A percentile compares a stretch with the other conserved stretches of the same genome.
phyloP scores from a whole-genome alignment of 2,329 filamentous ascomycete genomes.

The Ceratocystis cacaofunesta region DNA sequence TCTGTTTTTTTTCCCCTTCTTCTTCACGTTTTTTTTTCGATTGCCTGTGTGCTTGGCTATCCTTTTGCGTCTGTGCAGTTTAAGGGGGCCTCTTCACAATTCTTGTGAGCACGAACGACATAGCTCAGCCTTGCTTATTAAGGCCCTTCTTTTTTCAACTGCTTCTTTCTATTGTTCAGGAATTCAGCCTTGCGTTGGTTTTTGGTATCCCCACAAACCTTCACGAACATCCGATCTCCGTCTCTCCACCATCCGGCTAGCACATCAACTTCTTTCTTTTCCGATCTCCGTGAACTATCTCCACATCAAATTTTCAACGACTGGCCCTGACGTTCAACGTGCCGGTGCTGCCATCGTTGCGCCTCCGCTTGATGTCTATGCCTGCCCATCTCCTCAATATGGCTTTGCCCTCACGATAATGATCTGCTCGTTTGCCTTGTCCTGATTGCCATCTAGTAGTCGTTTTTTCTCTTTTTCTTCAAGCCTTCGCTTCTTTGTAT shows the following conservation, averaged over 20 bases:
- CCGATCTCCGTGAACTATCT: not conserved
- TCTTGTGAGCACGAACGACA: not conserved
- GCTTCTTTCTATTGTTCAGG: not conserved
- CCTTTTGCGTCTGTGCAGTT: not conserved
- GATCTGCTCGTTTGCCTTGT: slow-evolving; percentile 7
- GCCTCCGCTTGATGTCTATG: slow-evolving; percentile 6
- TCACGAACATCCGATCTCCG: not conserved
- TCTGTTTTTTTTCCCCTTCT: not conserved
- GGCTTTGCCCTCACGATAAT: slow-evolving; percentile 16
- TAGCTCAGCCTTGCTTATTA: not conserved
- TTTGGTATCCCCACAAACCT: not conserved
- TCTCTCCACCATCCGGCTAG: not conserved
- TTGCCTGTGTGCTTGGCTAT: not conserved
- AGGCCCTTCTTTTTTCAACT: not conserved
- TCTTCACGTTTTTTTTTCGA: not conserved
- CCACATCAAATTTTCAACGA: not conserved
- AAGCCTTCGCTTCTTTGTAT: not conserved
- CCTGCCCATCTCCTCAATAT: slow-evolving; percentile 8
- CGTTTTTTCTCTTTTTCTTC: slow-evolving; percentile 18
- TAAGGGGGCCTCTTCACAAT: not conserved
- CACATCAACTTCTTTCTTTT: not conserved
- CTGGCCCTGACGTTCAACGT: not conserved
- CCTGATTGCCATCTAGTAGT: slow-evolving; percentile 16
- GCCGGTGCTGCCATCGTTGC: not conserved
- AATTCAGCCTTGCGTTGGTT: not conserved